phyloP scores from a whole-genome alignment of 129 eudicot genomes.

The Ambrosia trifida region DNA sequence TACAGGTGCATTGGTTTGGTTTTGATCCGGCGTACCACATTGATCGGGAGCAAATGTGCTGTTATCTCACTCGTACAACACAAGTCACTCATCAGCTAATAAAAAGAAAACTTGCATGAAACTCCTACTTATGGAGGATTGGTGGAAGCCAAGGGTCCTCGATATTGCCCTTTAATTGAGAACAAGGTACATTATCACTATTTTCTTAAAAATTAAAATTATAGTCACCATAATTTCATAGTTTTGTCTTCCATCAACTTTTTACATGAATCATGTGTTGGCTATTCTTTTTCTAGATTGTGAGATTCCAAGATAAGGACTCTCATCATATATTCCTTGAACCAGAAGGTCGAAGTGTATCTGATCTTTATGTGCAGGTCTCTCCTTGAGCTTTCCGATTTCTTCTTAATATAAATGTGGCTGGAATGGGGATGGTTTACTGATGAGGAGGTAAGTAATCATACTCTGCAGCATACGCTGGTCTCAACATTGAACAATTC shows the following conservation, averaged over 20 bases:
- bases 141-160: conserved; percentile 99
- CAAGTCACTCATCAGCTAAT: conserved; percentile 78
- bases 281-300: conserved; percentile 55
- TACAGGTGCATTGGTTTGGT: conserved; percentile 98
- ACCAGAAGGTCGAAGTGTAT: conserved; percentile 91
- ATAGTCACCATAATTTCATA: neutral
- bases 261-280: conserved; percentile 16
- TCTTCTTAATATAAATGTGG: neutral
- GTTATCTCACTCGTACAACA: conserved; percentile 97
- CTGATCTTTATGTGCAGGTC: conserved; percentile 97
- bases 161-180: conserved; percentile 98
- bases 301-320: conserved; percentile 94
- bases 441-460: conserved; percentile 96
- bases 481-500: conserved; percentile 94
- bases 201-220: neutral
- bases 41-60: conserved; percentile 90
- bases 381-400: conserved; percentile 13
- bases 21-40: conserved; percentile 87
- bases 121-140: conserved; percentile 99
- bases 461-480: conserved; percentile 97
- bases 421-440: conserved; percentile 19
- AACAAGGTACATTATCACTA: conserved; percentile 61
- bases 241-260: neutral
- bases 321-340: conserved; percentile 97
- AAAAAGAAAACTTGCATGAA: conserved; percentile 91